Percentiles rank a stretch among this genome's conserved stretches.
These are phyloP conservation scores for Floccularia luteovirens DNA, from an alignment of 768 basidiomycete species.

Conservation along the genomic window DNA sequence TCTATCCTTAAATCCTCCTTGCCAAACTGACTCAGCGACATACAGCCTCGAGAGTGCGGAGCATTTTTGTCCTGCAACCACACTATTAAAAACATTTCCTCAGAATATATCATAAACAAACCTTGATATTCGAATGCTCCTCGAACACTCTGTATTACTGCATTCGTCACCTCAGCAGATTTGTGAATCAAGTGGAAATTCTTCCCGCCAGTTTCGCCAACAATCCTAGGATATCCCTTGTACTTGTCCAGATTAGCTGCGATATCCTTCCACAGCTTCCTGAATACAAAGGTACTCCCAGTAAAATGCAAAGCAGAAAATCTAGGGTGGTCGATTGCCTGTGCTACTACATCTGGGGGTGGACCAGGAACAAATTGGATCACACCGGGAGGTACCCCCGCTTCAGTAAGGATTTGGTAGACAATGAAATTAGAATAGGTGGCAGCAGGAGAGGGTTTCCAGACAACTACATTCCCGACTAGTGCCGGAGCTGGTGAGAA, in stretches of 20 bases:
- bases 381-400: conserved; percentile 89
- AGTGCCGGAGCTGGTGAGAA: conserved; percentile 66
- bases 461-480: conserved; percentile 90
- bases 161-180: conserved; percentile 81
- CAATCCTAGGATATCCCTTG: conserved; percentile 86
- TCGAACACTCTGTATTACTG: conserved; percentile 83
- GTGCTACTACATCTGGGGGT: conserved; percentile 76
- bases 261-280: conserved; percentile 95
- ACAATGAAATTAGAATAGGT: conserved; percentile 93
- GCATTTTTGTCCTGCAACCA: conserved; percentile 79
- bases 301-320: conserved; percentile 96
- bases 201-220: conserved; percentile 98
- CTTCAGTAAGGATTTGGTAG: conserved; percentile 87
- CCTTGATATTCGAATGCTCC: conserved; percentile 96
- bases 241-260: conserved; percentile 83
- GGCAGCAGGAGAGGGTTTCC: conserved; percentile 97
- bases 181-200: conserved; percentile 95
- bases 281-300: conserved; percentile 92
- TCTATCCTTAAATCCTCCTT: conserved; percentile 75
- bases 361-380: conserved; percentile 96
- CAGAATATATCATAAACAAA: conserved; percentile 12
- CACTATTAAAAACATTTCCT: background rate
- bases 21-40: conserved; percentile 84
- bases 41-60: conserved; percentile 90
- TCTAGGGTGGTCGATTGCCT: conserved; percentile 67